These are phyloP conservation scores for Plantago coronopus DNA, from an alignment of 305 asterid species.

Conservation along the genomic window DNA sequence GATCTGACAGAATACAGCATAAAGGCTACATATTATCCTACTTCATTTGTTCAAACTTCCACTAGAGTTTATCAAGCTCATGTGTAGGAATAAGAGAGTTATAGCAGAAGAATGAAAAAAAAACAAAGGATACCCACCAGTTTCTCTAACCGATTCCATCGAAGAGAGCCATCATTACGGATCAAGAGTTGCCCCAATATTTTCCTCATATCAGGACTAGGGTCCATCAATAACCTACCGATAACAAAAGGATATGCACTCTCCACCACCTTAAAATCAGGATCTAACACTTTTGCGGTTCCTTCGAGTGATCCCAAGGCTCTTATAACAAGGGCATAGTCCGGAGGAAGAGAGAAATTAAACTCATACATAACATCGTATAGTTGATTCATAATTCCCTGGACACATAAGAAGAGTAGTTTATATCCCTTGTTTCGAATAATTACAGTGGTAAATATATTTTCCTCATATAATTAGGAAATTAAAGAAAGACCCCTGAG, in stretches of 20 bases:
- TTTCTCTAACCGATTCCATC: constrained; percentile 94
- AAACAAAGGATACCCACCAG: constrained; percentile 46
- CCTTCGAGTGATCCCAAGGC: constrained; percentile 99
- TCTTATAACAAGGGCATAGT: constrained; percentile 90
- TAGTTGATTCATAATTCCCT: constrained; percentile 88
- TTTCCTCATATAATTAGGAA: too few relatives aligned
- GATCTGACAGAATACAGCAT: background rate
- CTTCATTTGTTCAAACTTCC: background rate
- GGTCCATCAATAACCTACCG: constrained; percentile 82
- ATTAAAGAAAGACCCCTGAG: too few relatives aligned
- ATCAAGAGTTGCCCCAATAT: constrained; percentile 88
- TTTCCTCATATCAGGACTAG: constrained; percentile 96
- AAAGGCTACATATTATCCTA: background rate
- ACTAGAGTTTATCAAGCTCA: constrained; percentile 8
- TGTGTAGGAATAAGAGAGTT: background rate
- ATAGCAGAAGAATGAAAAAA: constrained; percentile 5
- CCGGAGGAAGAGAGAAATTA: constrained; percentile 97
- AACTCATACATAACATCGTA: constrained; percentile 88
- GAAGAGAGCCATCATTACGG: constrained; percentile 81
- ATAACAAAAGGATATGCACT: constrained; percentile 98
- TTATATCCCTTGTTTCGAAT: too few relatives aligned
- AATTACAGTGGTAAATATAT: background rate
- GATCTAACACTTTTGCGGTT: constrained; percentile 90
- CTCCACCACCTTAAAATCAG: constrained; percentile 91
- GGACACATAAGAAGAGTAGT: constrained; percentile 25